Conservation (phyloP, 768 basidiomycete genomes). For the Psilocybe cubensis region DNA sequence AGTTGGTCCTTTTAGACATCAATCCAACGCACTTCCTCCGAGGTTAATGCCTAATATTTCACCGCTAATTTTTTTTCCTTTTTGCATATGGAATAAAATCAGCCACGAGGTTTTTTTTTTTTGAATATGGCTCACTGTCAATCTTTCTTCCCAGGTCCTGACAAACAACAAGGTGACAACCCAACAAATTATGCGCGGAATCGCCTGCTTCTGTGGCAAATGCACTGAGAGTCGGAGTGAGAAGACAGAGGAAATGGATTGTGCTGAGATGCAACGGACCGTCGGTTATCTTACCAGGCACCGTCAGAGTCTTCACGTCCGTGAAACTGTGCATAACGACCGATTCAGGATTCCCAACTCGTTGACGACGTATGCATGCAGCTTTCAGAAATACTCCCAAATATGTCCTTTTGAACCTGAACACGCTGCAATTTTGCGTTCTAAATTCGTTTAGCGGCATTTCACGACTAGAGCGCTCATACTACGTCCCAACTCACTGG, state of each 20-base stretch:
- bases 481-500: background rate
- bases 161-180: background rate
- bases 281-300: constrained; percentile 1
- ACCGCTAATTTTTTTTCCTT: constrained; percentile 3
- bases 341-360: background rate
- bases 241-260: background rate
- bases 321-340: constrained; percentile 4
- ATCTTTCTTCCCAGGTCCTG: background rate
- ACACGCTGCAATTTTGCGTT: background rate
- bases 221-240: background rate
- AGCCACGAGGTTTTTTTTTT: constrained; percentile 20
- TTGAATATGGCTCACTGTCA: background rate
- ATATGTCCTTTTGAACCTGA: background rate
- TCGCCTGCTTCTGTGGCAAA: background rate
- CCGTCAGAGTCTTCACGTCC: background rate
- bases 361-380: no score
- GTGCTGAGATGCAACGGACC: constrained; percentile 3
- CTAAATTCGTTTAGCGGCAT: background rate
- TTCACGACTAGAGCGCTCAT: background rate
- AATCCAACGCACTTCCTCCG: constrained; percentile 3
- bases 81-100: constrained; percentile 21
- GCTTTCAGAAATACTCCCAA: no score
- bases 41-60: background rate
- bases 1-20: background rate
- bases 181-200: background rate